Conservation (phyloP, 805 yeast species). For the Lipomyces starkeyi region DNA sequence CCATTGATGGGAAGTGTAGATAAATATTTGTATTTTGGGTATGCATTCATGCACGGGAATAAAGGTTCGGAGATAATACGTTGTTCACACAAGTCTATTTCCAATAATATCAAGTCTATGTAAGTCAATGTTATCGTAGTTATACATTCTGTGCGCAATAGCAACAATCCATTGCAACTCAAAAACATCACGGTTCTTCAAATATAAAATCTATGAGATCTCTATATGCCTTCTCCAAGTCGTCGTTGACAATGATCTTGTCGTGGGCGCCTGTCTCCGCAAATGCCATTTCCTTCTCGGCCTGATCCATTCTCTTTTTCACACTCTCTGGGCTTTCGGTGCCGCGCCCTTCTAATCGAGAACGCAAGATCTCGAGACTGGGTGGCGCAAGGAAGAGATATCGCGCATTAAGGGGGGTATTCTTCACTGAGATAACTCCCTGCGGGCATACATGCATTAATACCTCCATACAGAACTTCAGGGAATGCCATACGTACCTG, state of each 20-base stretch:
- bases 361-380: conserved; percentile 74
- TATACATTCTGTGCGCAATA: not conserved
- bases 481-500: conserved; percentile 51
- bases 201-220: conserved; percentile 81
- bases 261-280: conserved; percentile 91
- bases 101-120: not conserved
- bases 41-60: not conserved
- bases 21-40: not conserved
- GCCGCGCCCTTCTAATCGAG: conserved; percentile 85
- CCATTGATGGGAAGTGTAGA: conserved; percentile 25
- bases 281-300: conserved; percentile 85
- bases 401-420: conserved; percentile 80
- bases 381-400: conserved; percentile 93
- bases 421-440: conserved; percentile 92
- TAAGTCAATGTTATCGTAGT: not conserved
- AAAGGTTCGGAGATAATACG: not conserved
- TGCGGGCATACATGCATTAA: not conserved
- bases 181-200: conserved; percentile 41
- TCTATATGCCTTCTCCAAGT: conserved; percentile 83
- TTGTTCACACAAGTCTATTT: not conserved
- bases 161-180: too few species aligned
- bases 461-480: not conserved
- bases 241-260: conserved; percentile 84
- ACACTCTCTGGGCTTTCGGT: conserved; percentile 90
- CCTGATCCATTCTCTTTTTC: conserved; percentile 84